These are phyloP conservation scores for Aspergillus bertholletiae DNA, from an alignment of 495 filamentous ascomycete genomes.

Conservation along the genomic window DNA sequence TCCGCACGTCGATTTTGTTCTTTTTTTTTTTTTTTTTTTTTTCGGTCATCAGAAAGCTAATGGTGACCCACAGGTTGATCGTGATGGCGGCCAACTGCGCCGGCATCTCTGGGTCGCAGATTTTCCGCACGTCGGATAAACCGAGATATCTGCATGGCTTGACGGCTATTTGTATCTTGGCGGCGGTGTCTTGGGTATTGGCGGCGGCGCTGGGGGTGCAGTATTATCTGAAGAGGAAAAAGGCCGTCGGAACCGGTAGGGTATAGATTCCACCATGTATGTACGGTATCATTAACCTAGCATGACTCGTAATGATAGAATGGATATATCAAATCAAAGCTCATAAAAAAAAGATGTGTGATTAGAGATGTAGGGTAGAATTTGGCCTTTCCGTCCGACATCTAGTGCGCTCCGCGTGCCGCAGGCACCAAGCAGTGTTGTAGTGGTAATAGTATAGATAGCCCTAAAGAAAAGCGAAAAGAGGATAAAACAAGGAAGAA, in stretches of 20 bases:
- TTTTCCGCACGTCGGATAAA: constrained; percentile 13
- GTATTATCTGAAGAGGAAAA: neutral
- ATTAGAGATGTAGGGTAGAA: neutral
- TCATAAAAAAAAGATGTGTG: too few relatives aligned
- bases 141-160: constrained; percentile 13
- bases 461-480: neutral
- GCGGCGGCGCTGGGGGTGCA: neutral
- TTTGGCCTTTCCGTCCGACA: neutral
- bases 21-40: too few relatives aligned
- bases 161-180: neutral
- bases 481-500: neutral
- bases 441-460: neutral
- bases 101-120: constrained; percentile 14
- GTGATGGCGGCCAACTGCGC: constrained; percentile 16
- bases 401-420: neutral
- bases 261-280: too few relatives aligned
- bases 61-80: neutral
- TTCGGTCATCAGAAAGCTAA: constrained; percentile 1
- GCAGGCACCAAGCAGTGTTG: neutral
- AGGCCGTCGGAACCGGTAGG: neutral
- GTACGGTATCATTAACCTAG: too few relatives aligned
- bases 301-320: too few relatives aligned
- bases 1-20: too few relatives aligned
- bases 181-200: neutral
- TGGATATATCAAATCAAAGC: too few relatives aligned